Evolutionary conservation across 202 grass and related monocot species (phyloP).

Genomic region (Sporobolus alterniflorus): DNA sequence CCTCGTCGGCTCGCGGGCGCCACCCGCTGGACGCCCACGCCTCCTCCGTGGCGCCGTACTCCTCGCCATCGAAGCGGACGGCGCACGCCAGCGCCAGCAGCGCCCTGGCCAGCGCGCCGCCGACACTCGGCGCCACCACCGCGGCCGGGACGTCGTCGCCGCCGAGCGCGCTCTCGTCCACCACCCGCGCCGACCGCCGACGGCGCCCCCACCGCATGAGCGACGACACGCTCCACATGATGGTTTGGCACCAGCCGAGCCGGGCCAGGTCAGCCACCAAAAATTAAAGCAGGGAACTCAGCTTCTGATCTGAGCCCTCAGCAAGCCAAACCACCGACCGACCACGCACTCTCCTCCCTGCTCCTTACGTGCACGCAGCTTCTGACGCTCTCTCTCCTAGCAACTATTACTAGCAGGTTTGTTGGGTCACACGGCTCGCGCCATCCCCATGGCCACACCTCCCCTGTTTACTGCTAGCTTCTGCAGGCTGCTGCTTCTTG

Average conservation of each 20-base stretch:
- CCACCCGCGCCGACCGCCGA: conserved; percentile 55
- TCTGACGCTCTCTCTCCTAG: not conserved
- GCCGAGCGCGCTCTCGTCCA: conserved; percentile 60
- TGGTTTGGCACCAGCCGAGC: not conserved
- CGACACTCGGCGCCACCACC: conserved; percentile 14
- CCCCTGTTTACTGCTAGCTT: not conserved
- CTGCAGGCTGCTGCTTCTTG: not conserved
- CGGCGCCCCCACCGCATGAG: conserved; percentile 40
- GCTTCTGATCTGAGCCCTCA: not conserved
- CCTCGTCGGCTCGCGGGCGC: conserved; percentile 62
- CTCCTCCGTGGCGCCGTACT: conserved; percentile 40
- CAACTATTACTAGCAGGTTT: not conserved
- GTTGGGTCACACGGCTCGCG: conserved; percentile 26
- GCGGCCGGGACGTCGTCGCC: not conserved
- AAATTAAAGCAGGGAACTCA: not conserved
- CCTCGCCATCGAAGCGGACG: conserved; percentile 52
- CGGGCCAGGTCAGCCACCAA: not conserved
- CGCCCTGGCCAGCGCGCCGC: conserved; percentile 36
- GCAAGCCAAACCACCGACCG: not conserved
- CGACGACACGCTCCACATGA: conserved; percentile 50
- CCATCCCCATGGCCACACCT: conserved; percentile 17
- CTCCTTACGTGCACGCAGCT: conserved; percentile 21
- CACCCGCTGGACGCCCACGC: conserved; percentile 50
- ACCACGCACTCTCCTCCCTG: not conserved
- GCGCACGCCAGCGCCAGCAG: conserved; percentile 61